phyloP scores from a whole-genome alignment of 768 basidiomycete genomes.

The Tylopilus felleus region DNA sequence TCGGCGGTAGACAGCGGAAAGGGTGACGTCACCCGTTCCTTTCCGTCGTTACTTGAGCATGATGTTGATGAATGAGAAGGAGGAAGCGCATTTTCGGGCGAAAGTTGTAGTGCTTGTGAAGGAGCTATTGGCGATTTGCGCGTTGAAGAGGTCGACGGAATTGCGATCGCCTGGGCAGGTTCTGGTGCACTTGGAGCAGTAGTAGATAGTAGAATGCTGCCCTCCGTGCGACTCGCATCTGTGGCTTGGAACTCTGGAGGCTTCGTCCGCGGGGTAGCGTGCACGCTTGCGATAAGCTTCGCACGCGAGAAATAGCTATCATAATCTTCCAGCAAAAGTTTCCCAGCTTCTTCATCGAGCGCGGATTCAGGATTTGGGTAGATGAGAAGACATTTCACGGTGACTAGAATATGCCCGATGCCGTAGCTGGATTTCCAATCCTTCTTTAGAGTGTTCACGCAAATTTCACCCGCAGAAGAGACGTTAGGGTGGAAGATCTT shows the following conservation, averaged over 20 bases:
- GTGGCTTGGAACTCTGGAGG: slow-evolving; percentile 69
- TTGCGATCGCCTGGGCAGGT: slow-evolving; percentile 32
- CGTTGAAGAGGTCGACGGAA: slow-evolving; percentile 39
- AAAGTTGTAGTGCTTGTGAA: slow-evolving; percentile 35
- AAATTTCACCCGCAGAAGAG: slow-evolving; percentile 85
- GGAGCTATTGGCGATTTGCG: slow-evolving; percentile 45
- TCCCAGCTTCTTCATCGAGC: slow-evolving; percentile 93
- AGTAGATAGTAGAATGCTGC: slow-evolving; percentile 12
- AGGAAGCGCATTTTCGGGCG: slow-evolving; percentile 39
- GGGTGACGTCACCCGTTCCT: slow-evolving; percentile 65
- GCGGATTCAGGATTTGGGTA: slow-evolving; percentile 97
- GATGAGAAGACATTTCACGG: slow-evolving; percentile 92
- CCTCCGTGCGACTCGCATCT: slow-evolving; percentile 26
- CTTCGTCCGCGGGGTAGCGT: slow-evolving; percentile 76
- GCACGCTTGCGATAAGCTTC: slow-evolving; percentile 84
- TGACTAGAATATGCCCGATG: slow-evolving; percentile 86
- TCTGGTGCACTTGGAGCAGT: slow-evolving; percentile 20
- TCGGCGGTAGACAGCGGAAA: slow-evolving; percentile 70
- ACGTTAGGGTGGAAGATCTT: slow-evolving; percentile 99
- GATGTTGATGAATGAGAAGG: slow-evolving; percentile 35
- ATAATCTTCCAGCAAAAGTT: slow-evolving; percentile 86
- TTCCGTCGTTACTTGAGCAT: slow-evolving; percentile 32
- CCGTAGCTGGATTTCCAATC: slow-evolving; percentile 94
- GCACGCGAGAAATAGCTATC: slow-evolving; percentile 84
- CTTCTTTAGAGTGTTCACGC: slow-evolving; percentile 96